A percentile compares a stretch with the other conserved stretches of the same genome.
These are phyloP conservation scores for Pezicula rhizophila DNA, from an alignment of 2,329 filamentous ascomycete genomes.

Conservation along the genomic window DNA sequence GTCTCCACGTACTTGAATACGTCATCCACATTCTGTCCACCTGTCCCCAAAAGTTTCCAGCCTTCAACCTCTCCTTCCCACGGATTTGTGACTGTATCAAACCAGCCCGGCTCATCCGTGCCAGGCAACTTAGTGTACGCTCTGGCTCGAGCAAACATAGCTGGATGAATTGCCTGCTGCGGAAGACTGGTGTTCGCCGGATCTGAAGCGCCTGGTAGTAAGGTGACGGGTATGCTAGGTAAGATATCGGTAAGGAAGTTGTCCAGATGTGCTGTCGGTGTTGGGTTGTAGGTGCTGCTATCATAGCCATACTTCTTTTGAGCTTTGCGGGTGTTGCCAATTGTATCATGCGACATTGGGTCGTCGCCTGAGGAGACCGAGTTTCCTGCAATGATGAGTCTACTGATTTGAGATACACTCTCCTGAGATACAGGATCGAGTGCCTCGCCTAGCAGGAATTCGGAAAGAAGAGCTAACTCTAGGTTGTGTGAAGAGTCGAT, in stretches of 20 bases:
- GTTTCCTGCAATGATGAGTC: constrained; percentile 88
- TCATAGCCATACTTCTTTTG: constrained; percentile 94
- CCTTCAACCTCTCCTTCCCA: constrained; percentile 89
- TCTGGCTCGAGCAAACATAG: constrained; percentile 77
- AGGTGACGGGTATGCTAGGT: constrained; percentile 79
- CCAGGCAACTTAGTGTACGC: constrained; percentile 50
- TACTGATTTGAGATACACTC: constrained; percentile 62
- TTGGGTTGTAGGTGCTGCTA: constrained; percentile 76
- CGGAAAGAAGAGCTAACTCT: constrained; percentile 69
- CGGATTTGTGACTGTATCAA: constrained; percentile 87
- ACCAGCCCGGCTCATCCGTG: constrained; percentile 57
- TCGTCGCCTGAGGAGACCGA: constrained; percentile 49
- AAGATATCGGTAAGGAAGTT: constrained; percentile 74
- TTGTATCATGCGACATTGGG: constrained; percentile 21
- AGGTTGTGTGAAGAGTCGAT: constrained; percentile 66
- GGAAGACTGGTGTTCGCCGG: constrained; percentile 86
- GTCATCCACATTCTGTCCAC: constrained; percentile 90
- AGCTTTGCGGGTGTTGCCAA: constrained; percentile 27
- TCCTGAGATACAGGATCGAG: constrained; percentile 54
- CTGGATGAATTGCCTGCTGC: constrained; percentile 87
- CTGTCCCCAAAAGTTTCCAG: constrained; percentile 78
- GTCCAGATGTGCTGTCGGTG: constrained; percentile 79
- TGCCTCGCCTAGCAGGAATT: constrained; percentile 83
- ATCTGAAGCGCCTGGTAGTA: constrained; percentile 78
- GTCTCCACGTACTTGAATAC: constrained; percentile 84